phyloP scores from a whole-genome alignment of 768 basidiomycete genomes.

The Austroboletus festivus region DNA sequence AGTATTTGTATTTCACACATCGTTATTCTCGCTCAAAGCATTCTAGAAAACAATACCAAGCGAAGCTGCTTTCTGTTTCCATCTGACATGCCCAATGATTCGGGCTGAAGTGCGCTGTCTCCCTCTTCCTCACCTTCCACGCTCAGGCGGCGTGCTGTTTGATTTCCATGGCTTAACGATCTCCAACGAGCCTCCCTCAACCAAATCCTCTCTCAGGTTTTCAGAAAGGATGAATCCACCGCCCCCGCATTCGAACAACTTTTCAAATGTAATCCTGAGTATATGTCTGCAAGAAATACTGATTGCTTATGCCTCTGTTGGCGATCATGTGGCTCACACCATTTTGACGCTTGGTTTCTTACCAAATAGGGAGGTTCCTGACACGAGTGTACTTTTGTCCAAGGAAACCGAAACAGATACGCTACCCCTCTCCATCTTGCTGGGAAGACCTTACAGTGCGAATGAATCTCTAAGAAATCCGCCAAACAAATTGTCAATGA shows the following conservation, averaged over 20 bases:
- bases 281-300: conserved; percentile 45
- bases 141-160: conserved; percentile 68
- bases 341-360: conserved; percentile 54
- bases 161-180: conserved; percentile 57
- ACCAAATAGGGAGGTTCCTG: conserved; percentile 16
- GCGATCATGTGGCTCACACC: conserved; percentile 38
- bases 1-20: neutral
- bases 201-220: conserved; percentile 29
- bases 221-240: conserved; percentile 16
- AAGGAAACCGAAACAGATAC: conserved; percentile 14
- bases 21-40: conserved; percentile 3
- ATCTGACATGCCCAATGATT: conserved; percentile 50
- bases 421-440: conserved; percentile 21
- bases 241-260: neutral
- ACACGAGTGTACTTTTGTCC: conserved; percentile 24
- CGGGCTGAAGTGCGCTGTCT: conserved; percentile 69
- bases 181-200: conserved; percentile 24
- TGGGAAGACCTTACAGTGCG: conserved; percentile 13
- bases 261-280: conserved; percentile 30
- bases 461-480: neutral
- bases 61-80: conserved; percentile 21
- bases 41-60: conserved; percentile 9
- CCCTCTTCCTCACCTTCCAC: conserved; percentile 45
- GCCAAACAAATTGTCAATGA: conserved; percentile 14
- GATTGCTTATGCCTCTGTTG: conserved; percentile 44